These are phyloP conservation scores for Diaporthe sp. DNA, from an alignment of 2,329 filamentous ascomycete genomes.

Conservation along the genomic window DNA sequence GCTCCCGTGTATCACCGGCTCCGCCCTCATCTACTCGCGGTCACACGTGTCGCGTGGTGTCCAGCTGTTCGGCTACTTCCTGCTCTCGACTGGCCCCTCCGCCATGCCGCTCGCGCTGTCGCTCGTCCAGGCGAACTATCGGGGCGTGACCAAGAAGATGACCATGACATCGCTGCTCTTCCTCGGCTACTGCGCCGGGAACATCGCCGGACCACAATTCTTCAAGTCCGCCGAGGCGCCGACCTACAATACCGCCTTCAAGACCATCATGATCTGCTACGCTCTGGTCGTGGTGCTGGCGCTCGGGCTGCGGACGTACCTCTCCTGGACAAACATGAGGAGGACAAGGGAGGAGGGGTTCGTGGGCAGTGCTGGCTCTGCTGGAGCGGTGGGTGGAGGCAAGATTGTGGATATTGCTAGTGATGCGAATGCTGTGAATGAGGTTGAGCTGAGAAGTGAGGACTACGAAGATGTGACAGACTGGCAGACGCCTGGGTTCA, in stretches of 20 bases:
- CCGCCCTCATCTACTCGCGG: slow-evolving; percentile 63
- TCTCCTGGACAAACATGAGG: slow-evolving; percentile 56
- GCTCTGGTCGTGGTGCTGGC: slow-evolving; percentile 58
- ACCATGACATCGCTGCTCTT: slow-evolving; percentile 67
- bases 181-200: slow-evolving; percentile 65
- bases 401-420: slow-evolving; percentile 45
- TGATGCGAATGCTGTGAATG: slow-evolving; percentile 45
- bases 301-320: slow-evolving; percentile 56
- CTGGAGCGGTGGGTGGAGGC: slow-evolving; percentile 51
- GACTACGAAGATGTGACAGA: slow-evolving; percentile 70
- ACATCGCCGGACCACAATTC: slow-evolving; percentile 66
- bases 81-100: slow-evolving; percentile 63
- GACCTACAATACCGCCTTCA: slow-evolving; percentile 63
- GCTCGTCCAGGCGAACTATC: slow-evolving; percentile 65
- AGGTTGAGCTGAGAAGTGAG: slow-evolving; percentile 51
- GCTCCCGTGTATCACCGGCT: slow-evolving; percentile 61
- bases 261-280: slow-evolving; percentile 67
- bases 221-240: slow-evolving; percentile 62
- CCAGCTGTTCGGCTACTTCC: slow-evolving; percentile 67
- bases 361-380: slow-evolving; percentile 53
- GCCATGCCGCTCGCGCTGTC: slow-evolving; percentile 66
- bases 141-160: slow-evolving; percentile 70
- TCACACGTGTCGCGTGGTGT: slow-evolving; percentile 51
- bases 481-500: slow-evolving; percentile 68
- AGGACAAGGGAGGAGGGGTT: slow-evolving; percentile 56